A percentile compares a stretch with the other conserved stretches of the same genome.
Conservation (phyloP, 2,329 filamentous ascomycete species). For the Fusarium duplospermum region DNA sequence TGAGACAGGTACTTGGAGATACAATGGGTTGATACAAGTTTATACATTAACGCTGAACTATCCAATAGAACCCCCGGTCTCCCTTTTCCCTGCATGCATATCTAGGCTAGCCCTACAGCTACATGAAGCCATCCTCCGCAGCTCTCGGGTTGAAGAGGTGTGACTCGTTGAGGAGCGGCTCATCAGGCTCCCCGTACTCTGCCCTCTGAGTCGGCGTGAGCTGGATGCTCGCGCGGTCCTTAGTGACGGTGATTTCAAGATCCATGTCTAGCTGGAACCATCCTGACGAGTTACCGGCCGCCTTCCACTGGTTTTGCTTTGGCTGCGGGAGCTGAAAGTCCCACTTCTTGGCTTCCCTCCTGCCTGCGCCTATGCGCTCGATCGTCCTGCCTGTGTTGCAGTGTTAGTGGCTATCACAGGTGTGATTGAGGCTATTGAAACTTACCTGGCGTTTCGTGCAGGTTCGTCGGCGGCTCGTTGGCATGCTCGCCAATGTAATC, state of each 20-base stretch:
- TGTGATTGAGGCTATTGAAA: background rate
- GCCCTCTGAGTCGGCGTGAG: background rate
- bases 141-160: background rate
- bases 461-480: background rate
- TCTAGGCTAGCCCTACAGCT: background rate
- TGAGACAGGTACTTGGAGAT: background rate
- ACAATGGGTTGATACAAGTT: slow-evolving; percentile 4
- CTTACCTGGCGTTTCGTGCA: background rate
- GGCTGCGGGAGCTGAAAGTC: background rate
- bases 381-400: background rate
- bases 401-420: background rate
- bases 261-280: slow-evolving; percentile 18
- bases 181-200: background rate
- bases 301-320: background rate
- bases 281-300: background rate
- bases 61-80: slow-evolving; percentile 2
- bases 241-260: slow-evolving; percentile 8
- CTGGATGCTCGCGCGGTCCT: slow-evolving; percentile 1
- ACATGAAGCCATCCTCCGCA: background rate
- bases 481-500: background rate
- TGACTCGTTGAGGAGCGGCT: background rate
- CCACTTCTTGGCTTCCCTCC: background rate
- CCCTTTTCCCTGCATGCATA: background rate
- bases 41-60: background rate
- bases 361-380: background rate